Conservation (phyloP, 139 green algal genomes). For the Parachlorella kessleri region DNA sequence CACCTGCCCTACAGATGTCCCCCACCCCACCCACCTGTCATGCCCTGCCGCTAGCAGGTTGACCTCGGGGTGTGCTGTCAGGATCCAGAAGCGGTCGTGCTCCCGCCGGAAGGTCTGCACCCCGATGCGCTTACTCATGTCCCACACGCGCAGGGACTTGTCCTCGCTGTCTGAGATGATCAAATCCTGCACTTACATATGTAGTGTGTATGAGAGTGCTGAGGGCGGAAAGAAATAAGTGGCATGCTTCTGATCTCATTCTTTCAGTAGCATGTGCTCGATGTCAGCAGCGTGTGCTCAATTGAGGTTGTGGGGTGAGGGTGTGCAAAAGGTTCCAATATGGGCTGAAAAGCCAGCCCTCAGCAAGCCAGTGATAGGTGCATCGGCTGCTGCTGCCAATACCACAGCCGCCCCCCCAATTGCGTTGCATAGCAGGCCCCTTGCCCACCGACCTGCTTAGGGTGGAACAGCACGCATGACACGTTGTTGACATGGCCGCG, state of each 20-base stretch:
- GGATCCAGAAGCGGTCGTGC: slow-evolving; percentile 97
- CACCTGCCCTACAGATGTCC: no score
- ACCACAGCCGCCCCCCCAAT: no score
- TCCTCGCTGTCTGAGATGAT: slow-evolving; percentile 99
- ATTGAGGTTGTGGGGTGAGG: no score
- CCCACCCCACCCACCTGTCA: slow-evolving; percentile 82
- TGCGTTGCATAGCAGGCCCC: no score
- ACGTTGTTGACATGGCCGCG: slow-evolving; percentile 99
- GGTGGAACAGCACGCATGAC: slow-evolving; percentile 99
- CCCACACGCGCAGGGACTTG: slow-evolving; percentile 98
- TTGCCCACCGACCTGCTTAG: slow-evolving; percentile 67
- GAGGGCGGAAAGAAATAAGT: not conserved
- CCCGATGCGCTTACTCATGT: slow-evolving; percentile 97
- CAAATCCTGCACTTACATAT: slow-evolving; percentile 76
- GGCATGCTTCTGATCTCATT: no score
- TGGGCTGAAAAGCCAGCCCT: no score
- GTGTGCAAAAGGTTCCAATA: no score
- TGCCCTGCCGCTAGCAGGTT: slow-evolving; percentile 99
- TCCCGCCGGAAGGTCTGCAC: slow-evolving; percentile 97
- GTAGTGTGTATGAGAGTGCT: not conserved
- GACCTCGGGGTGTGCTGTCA: slow-evolving; percentile 95
- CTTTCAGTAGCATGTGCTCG: no score
- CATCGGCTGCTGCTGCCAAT: no score
- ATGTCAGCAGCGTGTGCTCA: no score
- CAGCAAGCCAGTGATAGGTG: no score